These are phyloP conservation scores for Thalassiosira profunda DNA, from an alignment of 108 stramenopile genomes.

Conservation along the genomic window DNA sequence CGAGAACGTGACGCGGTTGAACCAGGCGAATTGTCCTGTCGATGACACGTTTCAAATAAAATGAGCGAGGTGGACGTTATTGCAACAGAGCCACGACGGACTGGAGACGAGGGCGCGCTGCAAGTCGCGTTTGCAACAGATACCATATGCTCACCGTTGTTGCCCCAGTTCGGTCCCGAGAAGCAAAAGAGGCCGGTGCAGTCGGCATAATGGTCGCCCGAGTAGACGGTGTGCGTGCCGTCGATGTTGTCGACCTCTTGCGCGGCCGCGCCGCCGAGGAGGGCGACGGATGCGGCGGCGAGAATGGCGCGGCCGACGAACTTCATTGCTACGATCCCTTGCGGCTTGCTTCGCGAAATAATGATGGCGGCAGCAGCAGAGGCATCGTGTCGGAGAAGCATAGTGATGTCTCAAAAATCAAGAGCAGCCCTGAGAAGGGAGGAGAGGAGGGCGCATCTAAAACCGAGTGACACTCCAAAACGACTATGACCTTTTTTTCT, in stretches of 20 bases:
- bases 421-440: too few relatives aligned
- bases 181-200: slow-evolving; percentile 2
- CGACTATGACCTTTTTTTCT: too few relatives aligned
- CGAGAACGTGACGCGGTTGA: neutral
- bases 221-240: neutral
- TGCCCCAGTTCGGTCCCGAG: slow-evolving; percentile 7
- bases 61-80: too few relatives aligned
- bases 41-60: too few relatives aligned
- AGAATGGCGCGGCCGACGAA: neutral
- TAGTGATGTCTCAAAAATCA: too few relatives aligned
- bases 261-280: neutral
- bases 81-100: neutral
- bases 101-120: neutral
- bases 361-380: too few relatives aligned
- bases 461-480: too few relatives aligned
- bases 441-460: too few relatives aligned
- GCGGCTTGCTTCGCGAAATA: too few relatives aligned
- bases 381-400: too few relatives aligned
- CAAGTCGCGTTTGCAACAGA: neutral
- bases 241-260: slow-evolving; percentile 10
- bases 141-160: slow-evolving; percentile 3
- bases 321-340: too few relatives aligned
- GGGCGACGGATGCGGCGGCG: neutral
- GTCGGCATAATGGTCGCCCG: slow-evolving; percentile 8
- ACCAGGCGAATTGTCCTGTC: slow-evolving; percentile 8